Evolutionary conservation across 805 yeast genomes (phyloP).

Genomic region (Lachancea meyersii): DNA sequence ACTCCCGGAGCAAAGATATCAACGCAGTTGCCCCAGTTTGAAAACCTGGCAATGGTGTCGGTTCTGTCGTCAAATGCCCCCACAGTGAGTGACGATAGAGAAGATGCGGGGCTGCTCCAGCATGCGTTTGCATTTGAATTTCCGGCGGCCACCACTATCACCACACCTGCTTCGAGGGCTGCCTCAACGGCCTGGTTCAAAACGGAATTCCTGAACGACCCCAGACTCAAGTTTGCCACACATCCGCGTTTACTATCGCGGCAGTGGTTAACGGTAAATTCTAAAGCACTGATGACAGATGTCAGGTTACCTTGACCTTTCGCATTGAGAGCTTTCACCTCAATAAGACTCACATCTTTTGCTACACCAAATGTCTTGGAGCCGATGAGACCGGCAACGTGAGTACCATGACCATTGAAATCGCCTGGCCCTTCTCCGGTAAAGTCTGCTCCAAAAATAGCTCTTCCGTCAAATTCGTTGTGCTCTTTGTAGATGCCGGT

Average conservation of each 20-base stretch:
- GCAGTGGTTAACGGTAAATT: constrained; percentile 60
- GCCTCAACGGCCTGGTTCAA: constrained; percentile 72
- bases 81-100: constrained; percentile 64
- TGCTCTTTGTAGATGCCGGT: constrained; percentile 67
- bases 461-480: constrained; percentile 61
- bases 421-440: constrained; percentile 63
- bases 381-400: constrained; percentile 85
- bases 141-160: constrained; percentile 82
- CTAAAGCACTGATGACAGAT: constrained; percentile 59
- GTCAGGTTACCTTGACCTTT: constrained; percentile 68
- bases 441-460: constrained; percentile 52
- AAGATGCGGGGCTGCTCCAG: constrained; percentile 78
- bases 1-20: constrained; percentile 83
- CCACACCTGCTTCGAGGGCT: constrained; percentile 64
- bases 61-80: constrained; percentile 80
- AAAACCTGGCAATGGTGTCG: constrained; percentile 66
- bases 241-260: constrained; percentile 37
- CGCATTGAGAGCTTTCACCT: constrained; percentile 65
- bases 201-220: constrained; percentile 60
- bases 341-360: constrained; percentile 56
- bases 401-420: constrained; percentile 82
- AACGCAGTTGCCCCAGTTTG: constrained; percentile 94
- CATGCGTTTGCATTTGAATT: constrained; percentile 77
- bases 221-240: constrained; percentile 76
- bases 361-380: constrained; percentile 80